Evolutionary conservation across 495 filamentous ascomycete species (phyloP).

Genomic region (Daldinia vernicosa): DNA sequence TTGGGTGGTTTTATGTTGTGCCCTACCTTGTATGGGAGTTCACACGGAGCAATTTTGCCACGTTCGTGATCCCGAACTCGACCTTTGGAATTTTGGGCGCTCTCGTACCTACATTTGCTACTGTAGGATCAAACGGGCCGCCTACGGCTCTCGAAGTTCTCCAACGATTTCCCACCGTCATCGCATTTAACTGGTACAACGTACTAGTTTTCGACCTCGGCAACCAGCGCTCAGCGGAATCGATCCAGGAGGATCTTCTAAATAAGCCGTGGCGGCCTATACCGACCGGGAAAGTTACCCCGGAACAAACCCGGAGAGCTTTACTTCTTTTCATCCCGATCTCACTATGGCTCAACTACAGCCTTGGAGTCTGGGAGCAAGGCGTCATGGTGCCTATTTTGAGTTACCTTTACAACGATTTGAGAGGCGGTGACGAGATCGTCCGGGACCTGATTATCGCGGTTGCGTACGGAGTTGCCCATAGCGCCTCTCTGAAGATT

Average conservation of each 20-base stretch:
- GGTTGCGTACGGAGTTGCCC: conserved; percentile 50
- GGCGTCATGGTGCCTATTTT: conserved; percentile 50
- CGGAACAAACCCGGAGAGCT: conserved; percentile 47
- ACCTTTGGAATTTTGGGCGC: background rate
- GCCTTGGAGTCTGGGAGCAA: conserved; percentile 51
- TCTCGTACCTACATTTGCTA: background rate
- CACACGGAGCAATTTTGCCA: conserved; percentile 2
- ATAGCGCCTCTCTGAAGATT: conserved; percentile 44
- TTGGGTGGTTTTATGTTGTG: background rate
- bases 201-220: conserved; percentile 56
- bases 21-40: conserved; percentile 10
- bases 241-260: conserved; percentile 59
- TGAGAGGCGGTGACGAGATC: conserved; percentile 57
- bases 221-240: conserved; percentile 60
- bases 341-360: conserved; percentile 43
- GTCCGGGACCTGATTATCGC: conserved; percentile 60
- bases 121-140: background rate
- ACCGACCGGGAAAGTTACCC: conserved; percentile 52
- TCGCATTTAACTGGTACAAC: conserved; percentile 47
- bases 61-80: background rate
- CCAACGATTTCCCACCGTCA: conserved; percentile 33
- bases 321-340: conserved; percentile 52
- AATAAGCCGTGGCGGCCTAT: conserved; percentile 71
- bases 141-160: conserved; percentile 32
- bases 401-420: conserved; percentile 65